phyloP scores from a whole-genome alignment of 2,329 filamentous ascomycete species.

The Cladosporium colombiae region DNA sequence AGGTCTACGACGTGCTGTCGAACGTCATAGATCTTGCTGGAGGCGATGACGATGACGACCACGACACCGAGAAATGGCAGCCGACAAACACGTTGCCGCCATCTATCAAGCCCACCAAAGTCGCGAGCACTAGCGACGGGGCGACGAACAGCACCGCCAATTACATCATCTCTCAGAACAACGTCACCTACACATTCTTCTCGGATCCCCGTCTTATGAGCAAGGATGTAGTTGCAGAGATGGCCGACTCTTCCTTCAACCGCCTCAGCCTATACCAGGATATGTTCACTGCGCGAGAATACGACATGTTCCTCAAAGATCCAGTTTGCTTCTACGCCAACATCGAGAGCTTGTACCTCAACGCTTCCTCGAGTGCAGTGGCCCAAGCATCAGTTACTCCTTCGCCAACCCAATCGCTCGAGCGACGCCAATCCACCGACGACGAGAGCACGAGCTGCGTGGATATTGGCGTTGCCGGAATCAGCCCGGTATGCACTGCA shows the following conservation, averaged over 20 bases:
- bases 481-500: not conserved
- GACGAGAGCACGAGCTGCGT: not conserved
- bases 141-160: conserved; percentile 8
- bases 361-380: not conserved
- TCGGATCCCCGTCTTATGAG: conserved; percentile 17
- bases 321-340: conserved; percentile 16
- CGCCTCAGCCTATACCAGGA: not conserved
- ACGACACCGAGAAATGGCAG: not conserved
- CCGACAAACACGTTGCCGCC: not conserved
- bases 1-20: conserved; percentile 6
- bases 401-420: not conserved
- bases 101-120: not conserved
- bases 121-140: conserved; percentile 11
- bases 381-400: not conserved
- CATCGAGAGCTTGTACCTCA: conserved; percentile 8
- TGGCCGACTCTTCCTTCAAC: not conserved
- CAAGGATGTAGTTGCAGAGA: conserved; percentile 8
- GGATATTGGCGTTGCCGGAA: not conserved
- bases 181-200: conserved; percentile 9
- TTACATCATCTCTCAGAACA: conserved; percentile 7
- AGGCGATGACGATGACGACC: not conserved
- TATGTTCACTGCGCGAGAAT: not conserved
- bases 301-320: conserved; percentile 12
- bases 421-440: not conserved
- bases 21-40: conserved; percentile 5